phyloP scores from a whole-genome alignment of 164 flowering plant species.

The Berberis thunbergii region DNA sequence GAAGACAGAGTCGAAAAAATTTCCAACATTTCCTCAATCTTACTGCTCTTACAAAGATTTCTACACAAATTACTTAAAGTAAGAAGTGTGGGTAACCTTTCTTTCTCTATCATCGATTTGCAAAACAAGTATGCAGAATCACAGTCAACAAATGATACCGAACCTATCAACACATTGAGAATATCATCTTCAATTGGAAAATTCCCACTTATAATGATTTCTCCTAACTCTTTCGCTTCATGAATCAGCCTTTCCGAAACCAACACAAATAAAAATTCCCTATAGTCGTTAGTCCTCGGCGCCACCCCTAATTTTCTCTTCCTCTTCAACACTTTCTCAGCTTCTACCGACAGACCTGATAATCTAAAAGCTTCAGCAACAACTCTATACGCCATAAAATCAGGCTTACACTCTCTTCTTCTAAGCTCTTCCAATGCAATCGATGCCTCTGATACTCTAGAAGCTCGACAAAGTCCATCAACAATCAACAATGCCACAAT shows the following conservation, averaged over 20 bases:
- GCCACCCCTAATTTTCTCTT: slow-evolving; percentile 91
- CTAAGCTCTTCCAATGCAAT: slow-evolving; percentile 58
- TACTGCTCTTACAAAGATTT: slow-evolving; percentile 48
- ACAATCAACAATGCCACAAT: slow-evolving; percentile 57
- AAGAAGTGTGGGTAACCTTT: slow-evolving; percentile 40
- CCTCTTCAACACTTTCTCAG: slow-evolving; percentile 54
- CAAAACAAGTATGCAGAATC: slow-evolving; percentile 42
- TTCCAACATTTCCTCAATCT: slow-evolving; percentile 49
- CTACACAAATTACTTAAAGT: slow-evolving; percentile 63
- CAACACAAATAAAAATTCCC: slow-evolving; percentile 50
- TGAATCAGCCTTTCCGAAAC: slow-evolving; percentile 40
- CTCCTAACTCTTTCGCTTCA: slow-evolving; percentile 74
- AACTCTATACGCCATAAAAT: slow-evolving; percentile 82
- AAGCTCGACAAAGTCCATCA: slow-evolving; percentile 59
- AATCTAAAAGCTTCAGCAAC: slow-evolving; percentile 55
- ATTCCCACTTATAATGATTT: slow-evolving; percentile 58
- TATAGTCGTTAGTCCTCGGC: slow-evolving; percentile 64
- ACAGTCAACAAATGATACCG: slow-evolving; percentile 52
- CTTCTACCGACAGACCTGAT: slow-evolving; percentile 35
- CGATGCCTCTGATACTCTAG: slow-evolving; percentile 45
- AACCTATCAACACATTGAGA: slow-evolving; percentile 63
- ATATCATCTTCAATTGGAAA: slow-evolving; percentile 73
- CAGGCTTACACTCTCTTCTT: slow-evolving; percentile 69
- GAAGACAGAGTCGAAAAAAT: slow-evolving; percentile 34
- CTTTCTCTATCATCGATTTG: slow-evolving; percentile 48